Evolutionary conservation across 148 eudicot species (phyloP), one percentile per base, ranked within the genome.

Genomic region (Amaranthus palmeri): DNA sequence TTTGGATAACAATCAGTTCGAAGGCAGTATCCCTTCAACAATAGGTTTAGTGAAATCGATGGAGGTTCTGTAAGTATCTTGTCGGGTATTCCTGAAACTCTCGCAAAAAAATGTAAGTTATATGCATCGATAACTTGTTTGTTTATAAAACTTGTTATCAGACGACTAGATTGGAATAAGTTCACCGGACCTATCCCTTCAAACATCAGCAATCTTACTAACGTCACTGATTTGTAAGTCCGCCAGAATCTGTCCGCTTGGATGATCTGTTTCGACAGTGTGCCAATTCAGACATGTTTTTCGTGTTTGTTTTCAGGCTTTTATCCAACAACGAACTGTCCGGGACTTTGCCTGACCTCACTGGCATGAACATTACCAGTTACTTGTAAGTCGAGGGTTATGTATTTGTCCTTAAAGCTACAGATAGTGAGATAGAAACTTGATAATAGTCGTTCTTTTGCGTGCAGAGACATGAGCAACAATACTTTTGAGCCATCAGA

Each of bases 401-500:
- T 49, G 14, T 68, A n/a, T 4, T 41, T 72, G 12, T 25, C 48
- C 15, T 48, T 65, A 52, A 40, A 25, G 8, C 57, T 60, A 12
- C 51, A 3, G 44, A 8, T 46, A 0, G 11, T 18, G 7, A 17
- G 63, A 54, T 46, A 6, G 36, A 5, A 58, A 25, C 52, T 3
- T 61, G 14, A n/a, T 10, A 10, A 67, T 53, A 10, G 40, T 14
- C 43, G 46, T 67, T 69, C 41, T 41, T 74, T 56, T 50, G 36
- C 48, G 76, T 78, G 81, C 90, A 91, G 96, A 84, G 91, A 90
- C 76, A 65, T 88, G 82, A 88, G 92, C 83, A 88, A 90, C 79
- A 90, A 88, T 74, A 76, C 79, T 72, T 90, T 88, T 71, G 84
- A 74, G 0, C 48, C 54, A 36, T 63, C 92, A 45, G 82, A 85